Conservation (phyloP, 768 basidiomycete species). For the Russula lepida region DNA sequence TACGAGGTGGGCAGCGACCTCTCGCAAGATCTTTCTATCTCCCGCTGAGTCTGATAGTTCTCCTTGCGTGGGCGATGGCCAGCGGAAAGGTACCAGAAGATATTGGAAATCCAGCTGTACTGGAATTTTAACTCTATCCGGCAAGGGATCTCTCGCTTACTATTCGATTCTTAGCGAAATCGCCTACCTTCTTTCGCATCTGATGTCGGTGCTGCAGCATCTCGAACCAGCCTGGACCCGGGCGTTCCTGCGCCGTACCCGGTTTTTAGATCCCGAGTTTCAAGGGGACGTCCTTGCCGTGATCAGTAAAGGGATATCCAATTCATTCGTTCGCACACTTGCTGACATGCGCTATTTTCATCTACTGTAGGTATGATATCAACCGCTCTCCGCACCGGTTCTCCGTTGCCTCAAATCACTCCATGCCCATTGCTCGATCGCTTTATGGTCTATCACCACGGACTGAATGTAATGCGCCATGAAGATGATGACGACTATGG, state of each 20-base stretch:
- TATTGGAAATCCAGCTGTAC: constrained; percentile 61
- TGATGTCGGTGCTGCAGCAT: constrained; percentile 63
- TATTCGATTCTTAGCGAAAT: constrained; percentile 43
- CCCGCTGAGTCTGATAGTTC: constrained; percentile 37
- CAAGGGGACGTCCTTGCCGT: constrained; percentile 81
- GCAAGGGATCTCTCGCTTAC: constrained; percentile 2
- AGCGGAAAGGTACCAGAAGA: constrained; percentile 60
- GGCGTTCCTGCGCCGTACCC: constrained; percentile 66
- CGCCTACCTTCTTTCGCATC: constrained; percentile 57
- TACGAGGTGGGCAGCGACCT: constrained; percentile 47
- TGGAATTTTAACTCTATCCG: constrained; percentile 19
- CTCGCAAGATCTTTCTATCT: neutral
- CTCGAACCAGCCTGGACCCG: constrained; percentile 71
- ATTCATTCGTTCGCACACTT: neutral
- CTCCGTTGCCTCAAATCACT: constrained; percentile 77
- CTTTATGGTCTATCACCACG: constrained; percentile 42
- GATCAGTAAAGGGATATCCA: constrained; percentile 42
- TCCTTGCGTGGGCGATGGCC: constrained; percentile 77
- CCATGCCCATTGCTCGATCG: constrained; percentile 56
- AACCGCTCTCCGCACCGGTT: constrained; percentile 62
- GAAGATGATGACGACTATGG: constrained; percentile 71
- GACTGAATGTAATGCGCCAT: constrained; percentile 58
- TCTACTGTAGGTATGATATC: constrained; percentile 71
- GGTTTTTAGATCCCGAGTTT: constrained; percentile 71
- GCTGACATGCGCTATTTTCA: neutral